Base-by-base conservation (phyloP, 768 basidiomycete species). In the Phylloporus sp. region DNA sequence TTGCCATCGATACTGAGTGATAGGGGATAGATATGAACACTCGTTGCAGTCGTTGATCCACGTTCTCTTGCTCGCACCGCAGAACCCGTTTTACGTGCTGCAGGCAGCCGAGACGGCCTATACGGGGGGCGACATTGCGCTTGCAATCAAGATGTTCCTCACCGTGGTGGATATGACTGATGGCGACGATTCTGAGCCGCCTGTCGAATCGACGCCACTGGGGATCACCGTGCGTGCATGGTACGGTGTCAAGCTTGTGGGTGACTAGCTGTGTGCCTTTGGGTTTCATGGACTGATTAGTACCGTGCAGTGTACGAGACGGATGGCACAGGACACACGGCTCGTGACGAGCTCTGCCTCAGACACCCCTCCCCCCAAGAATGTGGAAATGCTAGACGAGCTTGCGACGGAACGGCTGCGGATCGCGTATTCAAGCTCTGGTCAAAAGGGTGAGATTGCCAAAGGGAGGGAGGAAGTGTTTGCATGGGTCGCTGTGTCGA, bases 71-170 rank as follows among this genome's bases (percentile, higher is more conserved):
- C 79, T 97, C 27, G 80, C 84, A 2, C 91, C 93, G 0, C 90
- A 94, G 57, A 95, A 93, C 60, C 87, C 90, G 0, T 88, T 91
- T 61, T 84, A 88, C 34, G 78, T 84, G 51, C 77, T 94, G n/a
- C 86, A 86, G 57, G 85, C 84, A 44, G 93, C 91, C 0, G 93
- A 97, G 69, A 92, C 88, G 9, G 91, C 90, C 0, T 93, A 89
- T 63, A 89, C 90, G 0, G 76, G 82, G 0, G 80, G 78, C 2
- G 91, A 94, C 65, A 62, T 90, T 20, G 79, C 86, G 0, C 73
- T 92, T 8, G 83, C 92, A 2, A 73, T 91, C 47, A 88, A 89
- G 67, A 84, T 82, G 74, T 93, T 84, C 73, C 79, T 94, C 7
- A 74, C 84, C 27, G 84, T 82, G 0, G 75, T 88, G 11, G 91